Evolutionary conservation across 2,329 filamentous ascomycete species (phyloP), one percentile per base, ranked within the genome.

Genomic region (Clarireedia homoeocarpa): DNA sequence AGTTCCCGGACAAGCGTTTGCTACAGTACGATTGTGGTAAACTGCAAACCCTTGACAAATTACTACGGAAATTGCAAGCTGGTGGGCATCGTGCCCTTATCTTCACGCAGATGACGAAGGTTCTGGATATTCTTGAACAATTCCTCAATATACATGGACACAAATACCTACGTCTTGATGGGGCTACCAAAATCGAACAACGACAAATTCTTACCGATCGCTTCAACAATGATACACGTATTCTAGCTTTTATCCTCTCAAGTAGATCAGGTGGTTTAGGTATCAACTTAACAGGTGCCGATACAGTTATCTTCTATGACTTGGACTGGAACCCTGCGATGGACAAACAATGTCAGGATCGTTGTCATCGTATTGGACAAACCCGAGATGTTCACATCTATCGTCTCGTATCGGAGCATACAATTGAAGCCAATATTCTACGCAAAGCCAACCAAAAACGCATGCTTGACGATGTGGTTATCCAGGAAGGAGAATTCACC

Each of bases 291-390:
- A 97, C 92, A 0, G 94, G 94, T 49, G 94, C 94, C 5, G 94
- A 97, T 70, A 96, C 91, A 0, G 94, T 99, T 66, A 96, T 99
- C 63, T 99, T 99, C 72, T 99, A 97, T 72, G 94, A 99, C 67
- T 85, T 97, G 58, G 94, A 99, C 70, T 99, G 95, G 95, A 99
- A 99, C 66, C 94, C 94, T 0, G 94, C 95, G 51, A 99, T 99
- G 94, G 94, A 99, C 75, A 96, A 96, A 72, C 94, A 99, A 72
- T 99, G 94, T 67, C 95, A 99, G 73, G 95, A 99, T 70, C 84
- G 94, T 66, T 95, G 90, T 66, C 94, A 99, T 73, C 89, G 94
- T 62, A 99, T 99, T 63, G 94, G 94, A 1, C 94, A 99, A 71
- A 97, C 94, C 0, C 86, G 94, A 30, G 94, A 99, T 69, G 94